Base-by-base conservation (phyloP, 2,329 filamentous ascomycete species). In the Pleurostoma richardsiae region DNA sequence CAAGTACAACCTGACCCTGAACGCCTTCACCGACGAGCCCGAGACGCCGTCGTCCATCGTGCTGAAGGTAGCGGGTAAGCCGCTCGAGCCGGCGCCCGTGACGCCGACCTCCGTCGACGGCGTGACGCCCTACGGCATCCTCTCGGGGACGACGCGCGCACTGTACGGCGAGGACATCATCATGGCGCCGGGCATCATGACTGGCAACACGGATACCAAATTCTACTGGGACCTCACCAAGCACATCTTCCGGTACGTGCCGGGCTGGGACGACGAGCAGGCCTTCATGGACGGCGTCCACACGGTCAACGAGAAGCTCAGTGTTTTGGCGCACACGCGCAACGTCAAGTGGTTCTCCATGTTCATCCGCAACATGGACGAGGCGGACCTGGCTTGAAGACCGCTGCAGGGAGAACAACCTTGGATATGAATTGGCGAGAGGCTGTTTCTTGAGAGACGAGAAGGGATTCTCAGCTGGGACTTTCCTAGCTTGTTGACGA, bases 1-100 rank as follows among this genome's bases (percentile, higher is more conserved):
- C 7, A 82, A 80, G 53, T 73, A 84, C 60, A 73, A 76, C 46
- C 68, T 86, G 4, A 72, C 71, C 0, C 64, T 85, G 0, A 65
- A 76, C 48, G 77, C 80, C 0, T 83, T 80, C 44, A 43, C 36
- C 39, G 49, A 44, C 10, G 49, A 40, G n/a, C 39, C 40, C 10
- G 68, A 60, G 58, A 65, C 51, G 5, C 64, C 57, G 4, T 64
- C 63, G 4, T 62, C 60, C 39, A 72, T 77, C 50, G 70, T 62
- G 5, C 66, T 83, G 8, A 61, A 59, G 6, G 56, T 69, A 3
- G 55, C 57, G 1, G 49, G 60, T 2, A 56, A 67, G 10, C n/a
- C 36, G 10, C 69, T 81, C 1, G 69, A 80, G 46, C 72, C 77
- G 0, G 79, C 82, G 0, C 81, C 82, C 3, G 68, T 85, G 1